A percentile compares a stretch with the other conserved stretches of the same genome.
phyloP scores from a whole-genome alignment of 805 yeast species.

The Komagataella phaffii region DNA sequence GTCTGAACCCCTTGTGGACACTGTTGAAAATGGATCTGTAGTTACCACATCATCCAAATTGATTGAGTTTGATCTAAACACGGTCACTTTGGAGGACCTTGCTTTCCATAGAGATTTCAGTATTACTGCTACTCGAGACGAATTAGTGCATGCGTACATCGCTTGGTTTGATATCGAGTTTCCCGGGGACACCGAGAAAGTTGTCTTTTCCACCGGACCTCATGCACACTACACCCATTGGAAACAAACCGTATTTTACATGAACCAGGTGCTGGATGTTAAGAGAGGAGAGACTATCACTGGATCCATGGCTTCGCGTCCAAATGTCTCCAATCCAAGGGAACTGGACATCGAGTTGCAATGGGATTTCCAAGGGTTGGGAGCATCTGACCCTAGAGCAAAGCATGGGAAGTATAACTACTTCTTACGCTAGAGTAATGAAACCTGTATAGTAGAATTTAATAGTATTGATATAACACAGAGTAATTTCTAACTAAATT shows the following conservation, averaged over 20 bases:
- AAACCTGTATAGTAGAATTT: background rate
- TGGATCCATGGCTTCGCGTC: conserved; percentile 64
- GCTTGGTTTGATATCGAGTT: conserved; percentile 94
- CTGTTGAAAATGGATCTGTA: conserved; percentile 66
- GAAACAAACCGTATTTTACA: conserved; percentile 95
- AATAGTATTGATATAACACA: background rate
- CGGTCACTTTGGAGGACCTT: conserved; percentile 71
- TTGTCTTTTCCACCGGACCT: conserved; percentile 87
- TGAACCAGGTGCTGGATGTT: conserved; percentile 65
- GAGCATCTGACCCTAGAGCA: conserved; percentile 25
- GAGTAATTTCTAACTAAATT: conserved; percentile 41
- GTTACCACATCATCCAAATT: conserved; percentile 61
- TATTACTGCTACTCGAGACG: conserved; percentile 64
- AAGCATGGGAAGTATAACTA: conserved; percentile 49
- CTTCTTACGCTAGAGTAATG: conserved; percentile 44
- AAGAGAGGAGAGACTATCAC: conserved; percentile 64
- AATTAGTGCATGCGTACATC: conserved; percentile 75
- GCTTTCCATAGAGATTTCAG: conserved; percentile 63
- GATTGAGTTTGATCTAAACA: conserved; percentile 79
- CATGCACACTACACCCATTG: conserved; percentile 92
- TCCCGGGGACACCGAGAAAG: conserved; percentile 49
- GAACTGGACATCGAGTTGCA: conserved; percentile 73
- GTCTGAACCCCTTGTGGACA: conserved; percentile 92
- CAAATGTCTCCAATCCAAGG: conserved; percentile 71
- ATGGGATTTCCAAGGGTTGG: conserved; percentile 35